Evolutionary conservation across 352 stramenopile species (phyloP), one percentile per base, ranked within the genome.

Genomic region (Pythium sp.): DNA sequence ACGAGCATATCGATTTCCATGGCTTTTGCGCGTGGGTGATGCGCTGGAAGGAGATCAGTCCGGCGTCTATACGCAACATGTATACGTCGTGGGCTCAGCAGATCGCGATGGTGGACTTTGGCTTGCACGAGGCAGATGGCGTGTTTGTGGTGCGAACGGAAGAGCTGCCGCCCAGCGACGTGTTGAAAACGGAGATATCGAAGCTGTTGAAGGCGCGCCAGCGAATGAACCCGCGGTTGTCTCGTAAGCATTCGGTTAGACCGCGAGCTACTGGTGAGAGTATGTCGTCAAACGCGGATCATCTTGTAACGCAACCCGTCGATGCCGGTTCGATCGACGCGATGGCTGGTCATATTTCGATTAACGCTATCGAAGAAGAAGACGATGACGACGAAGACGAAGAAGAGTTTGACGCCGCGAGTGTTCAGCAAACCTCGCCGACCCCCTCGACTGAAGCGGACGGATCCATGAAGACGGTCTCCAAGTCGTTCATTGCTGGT

Each of bases 401-500:
- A 18, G 43, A 65, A 58, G 47, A 18, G 1, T 24, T 65, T 14
- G 38, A 6, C 7, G n/a, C 5, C 12, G n/a, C 30, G 8, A 18
- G 8, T 12, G 28, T 14, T 2, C 24, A 58, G 20, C 38, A 53
- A 12, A 4, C 30, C 5, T 1, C 15, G n/a, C 30, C 46, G 22
- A 15, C 65, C 1, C 1, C 66, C 36, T 26, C 56, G 14, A 18
- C 43, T 9, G 47, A 64, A 57, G 22, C 65, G 2, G 57, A 82
- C 56, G 70, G 72, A 9, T 90, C 85, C 7, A 81, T 92, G 12
- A 67, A 82, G 67, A 90, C 79, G 1, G 75, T 92, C 22, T 93
- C 88, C 66, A 95, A 94, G 75, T 94, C 85, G 14, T 95, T 96
- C 59, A 36, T 94, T 24, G 87, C 86, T 0, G 89, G 89, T 1